These are phyloP conservation scores for Aspergillus wentii DNA, from an alignment of 495 filamentous ascomycete genomes.

Conservation along the genomic window DNA sequence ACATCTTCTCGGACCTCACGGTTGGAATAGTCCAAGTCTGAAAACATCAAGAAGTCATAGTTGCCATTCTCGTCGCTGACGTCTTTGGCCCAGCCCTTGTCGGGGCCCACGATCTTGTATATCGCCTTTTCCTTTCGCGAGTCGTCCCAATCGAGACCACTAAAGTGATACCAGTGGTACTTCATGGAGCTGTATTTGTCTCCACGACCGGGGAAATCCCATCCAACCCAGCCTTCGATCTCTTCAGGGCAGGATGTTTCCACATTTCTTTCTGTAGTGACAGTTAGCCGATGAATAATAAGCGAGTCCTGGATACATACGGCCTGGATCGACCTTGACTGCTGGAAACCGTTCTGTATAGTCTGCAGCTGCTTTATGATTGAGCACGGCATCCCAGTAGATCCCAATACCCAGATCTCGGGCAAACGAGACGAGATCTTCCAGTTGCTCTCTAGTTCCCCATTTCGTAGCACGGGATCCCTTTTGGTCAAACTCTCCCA, in stretches of 20 bases:
- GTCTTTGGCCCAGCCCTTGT: slow-evolving; percentile 60
- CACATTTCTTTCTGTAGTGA: slow-evolving; percentile 45
- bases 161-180: slow-evolving; percentile 70
- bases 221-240: slow-evolving; percentile 66
- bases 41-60: slow-evolving; percentile 67
- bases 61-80: slow-evolving; percentile 67
- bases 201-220: slow-evolving; percentile 58
- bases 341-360: slow-evolving; percentile 53
- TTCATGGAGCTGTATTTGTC: slow-evolving; percentile 56
- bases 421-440: slow-evolving; percentile 45
- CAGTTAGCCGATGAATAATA: not conserved
- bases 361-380: slow-evolving; percentile 71
- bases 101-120: slow-evolving; percentile 61
- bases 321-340: slow-evolving; percentile 55
- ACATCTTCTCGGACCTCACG: slow-evolving; percentile 61
- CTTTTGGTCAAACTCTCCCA: slow-evolving; percentile 76
- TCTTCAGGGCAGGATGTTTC: slow-evolving; percentile 54
- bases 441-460: slow-evolving; percentile 61
- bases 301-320: slow-evolving; percentile 18
- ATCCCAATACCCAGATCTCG: slow-evolving; percentile 51
- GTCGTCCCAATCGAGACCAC: slow-evolving; percentile 63
- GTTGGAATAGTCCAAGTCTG: slow-evolving; percentile 63
- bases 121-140: slow-evolving; percentile 54
- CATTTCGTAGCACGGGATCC: slow-evolving; percentile 62
- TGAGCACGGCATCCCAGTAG: slow-evolving; percentile 73